A percentile compares a stretch with the other conserved stretches of the same genome.
These are phyloP conservation scores for Ochromonas danica DNA, from an alignment of 108 stramenopile species.

Conservation along the genomic window DNA sequence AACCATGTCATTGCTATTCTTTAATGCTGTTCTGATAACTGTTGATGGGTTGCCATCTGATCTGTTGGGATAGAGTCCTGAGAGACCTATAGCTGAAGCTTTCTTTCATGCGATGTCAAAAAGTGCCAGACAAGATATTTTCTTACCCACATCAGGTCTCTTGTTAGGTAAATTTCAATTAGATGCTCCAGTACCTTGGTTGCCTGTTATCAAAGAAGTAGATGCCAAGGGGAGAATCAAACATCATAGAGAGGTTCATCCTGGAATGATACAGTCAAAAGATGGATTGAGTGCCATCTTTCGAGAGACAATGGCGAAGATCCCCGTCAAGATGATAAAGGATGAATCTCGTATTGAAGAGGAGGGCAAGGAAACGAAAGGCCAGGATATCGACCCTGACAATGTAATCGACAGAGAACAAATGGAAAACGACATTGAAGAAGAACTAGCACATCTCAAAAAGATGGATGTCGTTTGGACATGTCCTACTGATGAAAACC, in stretches of 20 bases:
- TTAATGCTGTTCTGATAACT: not conserved
- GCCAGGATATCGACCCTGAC: not conserved
- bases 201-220: not conserved
- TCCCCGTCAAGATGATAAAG: not conserved
- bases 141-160: not conserved
- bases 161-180: not conserved
- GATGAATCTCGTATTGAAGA: not conserved
- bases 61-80: not conserved
- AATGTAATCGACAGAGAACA: not conserved
- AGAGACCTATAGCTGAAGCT: not conserved
- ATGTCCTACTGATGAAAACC: not conserved
- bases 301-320: not conserved
- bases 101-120: not conserved
- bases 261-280: not conserved
- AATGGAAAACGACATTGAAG: not conserved
- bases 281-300: not conserved
- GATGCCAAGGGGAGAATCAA: not conserved
- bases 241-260: not conserved
- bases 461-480: constrained; percentile 2
- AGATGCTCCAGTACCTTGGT: constrained; percentile 5
- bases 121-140: not conserved
- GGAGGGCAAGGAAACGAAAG: not conserved
- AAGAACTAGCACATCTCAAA: no score
- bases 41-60: not conserved
- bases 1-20: not conserved